Conservation (phyloP, 2,329 filamentous ascomycete genomes). For the Aureobasidium pullulans region DNA sequence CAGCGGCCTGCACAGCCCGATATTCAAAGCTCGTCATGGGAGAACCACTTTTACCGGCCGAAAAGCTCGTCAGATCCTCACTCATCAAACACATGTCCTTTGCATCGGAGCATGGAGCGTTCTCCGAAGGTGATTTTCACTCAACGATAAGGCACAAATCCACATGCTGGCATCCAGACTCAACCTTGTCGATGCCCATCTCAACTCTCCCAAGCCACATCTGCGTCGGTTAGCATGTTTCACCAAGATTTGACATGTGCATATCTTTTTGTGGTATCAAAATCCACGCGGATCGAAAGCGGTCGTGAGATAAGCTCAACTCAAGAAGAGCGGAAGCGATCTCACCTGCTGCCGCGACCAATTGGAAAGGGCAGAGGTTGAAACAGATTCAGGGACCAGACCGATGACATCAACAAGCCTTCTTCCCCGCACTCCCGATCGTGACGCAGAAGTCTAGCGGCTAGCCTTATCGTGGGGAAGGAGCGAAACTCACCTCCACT, state of each 20-base stretch:
- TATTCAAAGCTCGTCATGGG: background rate
- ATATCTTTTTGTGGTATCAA: constrained; percentile 9
- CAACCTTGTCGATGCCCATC: background rate
- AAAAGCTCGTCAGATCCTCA: background rate
- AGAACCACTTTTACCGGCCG: background rate
- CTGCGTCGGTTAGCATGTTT: background rate
- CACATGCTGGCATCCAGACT: background rate
- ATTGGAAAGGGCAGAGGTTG: background rate
- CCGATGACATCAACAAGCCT: constrained; percentile 8
- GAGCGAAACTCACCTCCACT: background rate
- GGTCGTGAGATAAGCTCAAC: background rate
- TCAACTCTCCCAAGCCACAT: background rate
- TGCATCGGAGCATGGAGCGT: background rate
- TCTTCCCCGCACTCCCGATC: constrained; percentile 5
- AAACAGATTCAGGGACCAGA: constrained; percentile 7
- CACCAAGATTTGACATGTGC: background rate
- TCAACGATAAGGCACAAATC: background rate
- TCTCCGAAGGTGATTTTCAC: background rate
- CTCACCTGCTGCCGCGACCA: background rate
- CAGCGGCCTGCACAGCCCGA: background rate
- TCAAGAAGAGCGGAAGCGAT: background rate
- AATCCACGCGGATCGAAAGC: background rate
- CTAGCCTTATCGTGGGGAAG: constrained; percentile 7
- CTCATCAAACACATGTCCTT: background rate
- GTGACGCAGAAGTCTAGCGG: background rate